phyloP scores from a whole-genome alignment of 2,329 filamentous ascomycete genomes.

The Aspergillus unguis region DNA sequence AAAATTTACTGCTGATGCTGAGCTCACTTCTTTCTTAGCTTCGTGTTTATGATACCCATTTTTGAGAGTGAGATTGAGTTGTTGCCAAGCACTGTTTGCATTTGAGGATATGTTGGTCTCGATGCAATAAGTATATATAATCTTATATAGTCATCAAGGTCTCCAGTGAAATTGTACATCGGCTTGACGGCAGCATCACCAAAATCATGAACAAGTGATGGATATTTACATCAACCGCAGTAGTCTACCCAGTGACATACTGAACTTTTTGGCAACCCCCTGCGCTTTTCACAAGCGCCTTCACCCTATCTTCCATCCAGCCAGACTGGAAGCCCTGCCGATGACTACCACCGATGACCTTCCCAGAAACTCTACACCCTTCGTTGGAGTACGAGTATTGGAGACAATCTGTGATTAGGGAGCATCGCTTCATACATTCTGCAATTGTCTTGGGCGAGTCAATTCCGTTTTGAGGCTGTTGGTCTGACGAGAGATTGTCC shows the following conservation, averaged over 20 bases:
- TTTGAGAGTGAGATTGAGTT: neutral
- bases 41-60: constrained; percentile 8
- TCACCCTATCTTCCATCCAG: constrained; percentile 25
- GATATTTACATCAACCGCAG: no score
- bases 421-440: constrained; percentile 24
- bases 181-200: no score
- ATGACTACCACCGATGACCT: constrained; percentile 17
- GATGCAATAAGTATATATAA: neutral
- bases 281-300: constrained; percentile 21
- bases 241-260: constrained; percentile 21
- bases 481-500: constrained; percentile 15
- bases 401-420: constrained; percentile 23
- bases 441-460: constrained; percentile 1
- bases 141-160: neutral
- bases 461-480: constrained; percentile 11
- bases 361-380: constrained; percentile 18
- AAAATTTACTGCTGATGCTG: no score
- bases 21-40: neutral
- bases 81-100: neutral
- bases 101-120: neutral
- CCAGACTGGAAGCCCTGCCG: constrained; percentile 21
- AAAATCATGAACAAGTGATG: neutral
- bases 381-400: constrained; percentile 25
- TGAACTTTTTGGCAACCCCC: constrained; percentile 22
- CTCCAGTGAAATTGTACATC: no score